These are phyloP conservation scores for Phycomyces blakesleeanus DNA, from an alignment of 192 early-diverging fungal genomes.

Conservation along the genomic window DNA sequence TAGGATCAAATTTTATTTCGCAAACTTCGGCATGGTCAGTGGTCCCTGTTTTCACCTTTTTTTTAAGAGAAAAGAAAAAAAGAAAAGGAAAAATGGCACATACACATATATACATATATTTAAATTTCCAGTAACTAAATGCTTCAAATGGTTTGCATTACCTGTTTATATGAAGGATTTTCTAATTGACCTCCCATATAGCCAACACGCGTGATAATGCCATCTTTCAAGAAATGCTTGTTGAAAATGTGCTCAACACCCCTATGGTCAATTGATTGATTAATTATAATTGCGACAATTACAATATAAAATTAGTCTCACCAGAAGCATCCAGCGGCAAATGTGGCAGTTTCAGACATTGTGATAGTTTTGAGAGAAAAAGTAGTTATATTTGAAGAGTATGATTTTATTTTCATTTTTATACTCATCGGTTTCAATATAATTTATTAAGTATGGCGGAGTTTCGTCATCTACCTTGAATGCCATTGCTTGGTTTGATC, in stretches of 20 bases:
- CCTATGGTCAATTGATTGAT: constrained; percentile 5
- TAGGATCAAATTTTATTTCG: constrained; percentile 71
- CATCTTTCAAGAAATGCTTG: constrained; percentile 25
- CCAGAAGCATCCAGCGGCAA: constrained; percentile 97
- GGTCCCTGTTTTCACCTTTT: constrained; percentile 45
- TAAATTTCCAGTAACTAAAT: background rate
- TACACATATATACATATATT: background rate
- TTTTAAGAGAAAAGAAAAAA: no score
- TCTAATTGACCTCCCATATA: constrained; percentile 29
- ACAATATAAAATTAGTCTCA: constrained; percentile 7
- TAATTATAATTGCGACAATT: background rate
- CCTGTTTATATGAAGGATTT: constrained; percentile 27
- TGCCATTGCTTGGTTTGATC: no score
- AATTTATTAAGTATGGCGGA: no score
- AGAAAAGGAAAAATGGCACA: no score
- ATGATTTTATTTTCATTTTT: background rate
- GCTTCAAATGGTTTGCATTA: constrained; percentile 8
- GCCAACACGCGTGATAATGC: constrained; percentile 27
- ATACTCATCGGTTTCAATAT: no score
- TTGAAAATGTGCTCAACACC: constrained; percentile 36
- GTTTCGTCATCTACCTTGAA: no score
- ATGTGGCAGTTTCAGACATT: constrained; percentile 57
- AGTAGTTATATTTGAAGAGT: background rate
- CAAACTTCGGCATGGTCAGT: constrained; percentile 83
- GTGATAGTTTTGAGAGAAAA: no score